Percentiles rank a stretch among this genome's conserved stretches.
Evolutionary conservation across 208 protist genomes (phyloP).

Genomic region (Trypanosoma conorhini): DNA sequence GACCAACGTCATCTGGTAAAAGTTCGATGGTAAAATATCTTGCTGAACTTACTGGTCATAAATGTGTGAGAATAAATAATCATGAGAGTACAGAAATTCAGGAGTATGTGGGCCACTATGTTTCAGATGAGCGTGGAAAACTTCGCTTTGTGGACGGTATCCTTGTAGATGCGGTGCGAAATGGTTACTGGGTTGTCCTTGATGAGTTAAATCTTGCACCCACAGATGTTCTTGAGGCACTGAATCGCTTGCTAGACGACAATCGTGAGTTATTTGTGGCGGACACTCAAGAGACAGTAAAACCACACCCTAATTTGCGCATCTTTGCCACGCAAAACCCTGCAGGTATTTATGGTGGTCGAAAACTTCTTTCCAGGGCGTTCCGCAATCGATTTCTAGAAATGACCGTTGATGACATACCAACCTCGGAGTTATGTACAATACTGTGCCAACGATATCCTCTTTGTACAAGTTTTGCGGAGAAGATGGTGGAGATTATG

Average conservation of each 20-base stretch:
- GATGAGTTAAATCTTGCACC: constrained; percentile 99
- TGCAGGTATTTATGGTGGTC: constrained; percentile 96
- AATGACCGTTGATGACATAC: constrained; percentile 99
- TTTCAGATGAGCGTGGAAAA: constrained; percentile 95
- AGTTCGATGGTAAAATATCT: constrained; percentile 99
- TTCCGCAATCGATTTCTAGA: constrained; percentile 99
- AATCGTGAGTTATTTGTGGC: constrained; percentile 99
- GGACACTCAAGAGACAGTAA: constrained; percentile 98
- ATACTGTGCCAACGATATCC: constrained; percentile 97
- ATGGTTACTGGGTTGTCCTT: constrained; percentile 99
- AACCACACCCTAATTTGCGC: constrained; percentile 98
- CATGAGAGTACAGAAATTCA: constrained; percentile 99
- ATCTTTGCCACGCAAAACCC: constrained; percentile 99
- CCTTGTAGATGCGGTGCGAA: constrained; percentile 95
- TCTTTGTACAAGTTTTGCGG: constrained; percentile 93
- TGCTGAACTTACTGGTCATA: constrained; percentile 97
- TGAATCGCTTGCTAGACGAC: constrained; percentile 99
- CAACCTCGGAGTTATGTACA: constrained; percentile 95
- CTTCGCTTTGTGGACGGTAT: constrained; percentile 98
- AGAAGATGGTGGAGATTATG: constrained; percentile 96
- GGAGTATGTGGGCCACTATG: constrained; percentile 99
- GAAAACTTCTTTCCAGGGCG: constrained; percentile 99
- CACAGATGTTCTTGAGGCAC: constrained; percentile 99
- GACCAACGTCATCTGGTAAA: constrained; percentile 99
- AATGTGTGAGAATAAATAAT: constrained; percentile 99